Percentiles rank a stretch among this genome's conserved stretches.
phyloP scores from a whole-genome alignment of 2,329 filamentous ascomycete species.

The Diatrype stigma region DNA sequence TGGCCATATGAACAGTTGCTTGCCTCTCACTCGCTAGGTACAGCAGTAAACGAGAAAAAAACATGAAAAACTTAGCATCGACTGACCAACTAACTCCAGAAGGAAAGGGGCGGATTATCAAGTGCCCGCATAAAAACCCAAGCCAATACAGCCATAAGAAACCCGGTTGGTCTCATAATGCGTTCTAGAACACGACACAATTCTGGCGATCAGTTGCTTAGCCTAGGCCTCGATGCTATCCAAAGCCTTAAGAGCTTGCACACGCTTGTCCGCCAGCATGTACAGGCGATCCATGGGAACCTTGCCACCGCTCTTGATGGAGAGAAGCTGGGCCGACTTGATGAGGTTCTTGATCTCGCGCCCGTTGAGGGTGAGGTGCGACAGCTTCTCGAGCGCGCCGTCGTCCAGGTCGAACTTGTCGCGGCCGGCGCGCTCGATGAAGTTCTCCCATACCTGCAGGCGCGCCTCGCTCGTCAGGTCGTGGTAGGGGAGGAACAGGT shows the following conservation, averaged over 20 bases:
- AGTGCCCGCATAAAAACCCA: neutral
- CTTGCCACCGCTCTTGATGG: constrained; percentile 24
- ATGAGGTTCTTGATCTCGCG: constrained; percentile 49
- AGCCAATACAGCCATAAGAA: constrained; percentile 9
- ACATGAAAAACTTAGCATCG: no score
- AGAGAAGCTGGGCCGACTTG: constrained; percentile 35
- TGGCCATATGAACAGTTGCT: no score
- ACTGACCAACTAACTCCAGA: neutral
- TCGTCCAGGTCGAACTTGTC: constrained; percentile 28
- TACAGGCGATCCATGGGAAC: constrained; percentile 25
- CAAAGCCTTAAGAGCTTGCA: constrained; percentile 11
- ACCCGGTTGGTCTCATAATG: no score
- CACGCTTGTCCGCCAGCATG: constrained; percentile 30
- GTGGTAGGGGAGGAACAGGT: constrained; percentile 29
- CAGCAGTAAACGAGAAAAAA: no score
- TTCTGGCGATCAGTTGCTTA: no score
- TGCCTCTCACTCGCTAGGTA: no score
- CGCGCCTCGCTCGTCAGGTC: constrained; percentile 25
- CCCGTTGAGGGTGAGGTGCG: constrained; percentile 40
- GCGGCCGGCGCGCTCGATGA: constrained; percentile 26
- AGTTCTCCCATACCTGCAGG: constrained; percentile 32
- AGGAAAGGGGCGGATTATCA: neutral
- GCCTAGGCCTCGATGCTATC: neutral
- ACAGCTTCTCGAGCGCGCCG: constrained; percentile 31
- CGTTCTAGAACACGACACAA: no score